phyloP scores from a whole-genome alignment of 2,329 filamentous ascomycete species.

The Neoscytalidium dimidiatum region DNA sequence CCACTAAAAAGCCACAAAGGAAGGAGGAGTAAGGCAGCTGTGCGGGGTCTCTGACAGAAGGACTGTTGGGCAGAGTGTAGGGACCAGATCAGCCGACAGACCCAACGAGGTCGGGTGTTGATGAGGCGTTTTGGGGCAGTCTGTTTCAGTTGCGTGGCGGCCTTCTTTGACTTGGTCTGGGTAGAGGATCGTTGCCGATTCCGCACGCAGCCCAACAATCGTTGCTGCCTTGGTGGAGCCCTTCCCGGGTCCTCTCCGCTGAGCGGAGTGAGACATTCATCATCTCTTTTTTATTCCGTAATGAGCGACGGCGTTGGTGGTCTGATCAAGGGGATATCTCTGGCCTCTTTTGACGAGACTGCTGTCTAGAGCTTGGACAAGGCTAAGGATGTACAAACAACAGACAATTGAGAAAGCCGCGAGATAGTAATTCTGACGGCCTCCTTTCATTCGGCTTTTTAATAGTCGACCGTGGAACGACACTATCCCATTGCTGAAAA shows the following conservation, averaged over 20 bases:
- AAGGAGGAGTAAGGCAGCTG: not conserved
- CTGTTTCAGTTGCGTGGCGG: constrained; percentile 14
- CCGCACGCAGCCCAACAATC: not conserved
- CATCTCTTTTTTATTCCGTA: not conserved
- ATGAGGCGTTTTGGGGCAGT: not conserved
- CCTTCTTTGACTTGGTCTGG: not conserved
- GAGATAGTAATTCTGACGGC: not conserved
- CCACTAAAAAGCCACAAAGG: not conserved
- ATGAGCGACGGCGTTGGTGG: constrained; percentile 14
- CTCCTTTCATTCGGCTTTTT: not conserved
- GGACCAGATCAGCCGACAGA: not conserved
- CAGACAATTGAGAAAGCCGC: too few relatives aligned
- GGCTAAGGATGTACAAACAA: not conserved
- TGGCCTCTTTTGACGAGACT: not conserved
- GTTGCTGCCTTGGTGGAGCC: not conserved
- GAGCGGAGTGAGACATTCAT: not conserved
- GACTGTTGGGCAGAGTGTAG: not conserved
- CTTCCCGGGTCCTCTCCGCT: not conserved
- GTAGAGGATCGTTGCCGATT: not conserved
- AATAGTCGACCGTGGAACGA: too few relatives aligned
- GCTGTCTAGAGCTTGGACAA: too few relatives aligned
- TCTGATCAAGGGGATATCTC: not conserved
- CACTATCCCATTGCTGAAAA: too few relatives aligned
- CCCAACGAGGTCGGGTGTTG: not conserved
- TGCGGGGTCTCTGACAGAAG: not conserved